Conservation (phyloP, 1,284 basidiomycete genomes). For the Psilocybe mexicana region DNA sequence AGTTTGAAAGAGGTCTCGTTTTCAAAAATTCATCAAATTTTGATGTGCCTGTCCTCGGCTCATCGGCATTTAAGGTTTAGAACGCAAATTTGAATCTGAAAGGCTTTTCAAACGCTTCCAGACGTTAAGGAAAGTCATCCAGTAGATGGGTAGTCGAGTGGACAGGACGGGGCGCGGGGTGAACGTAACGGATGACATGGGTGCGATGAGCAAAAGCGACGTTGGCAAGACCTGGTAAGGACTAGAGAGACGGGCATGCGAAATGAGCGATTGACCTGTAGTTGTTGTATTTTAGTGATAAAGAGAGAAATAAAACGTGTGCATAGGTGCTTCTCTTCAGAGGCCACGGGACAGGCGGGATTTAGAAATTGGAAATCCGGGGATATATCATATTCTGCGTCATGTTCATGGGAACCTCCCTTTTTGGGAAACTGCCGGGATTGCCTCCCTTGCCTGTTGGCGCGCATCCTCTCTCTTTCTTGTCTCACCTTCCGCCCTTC, state of each 20-base stretch:
- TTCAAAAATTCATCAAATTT: no score
- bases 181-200: no score
- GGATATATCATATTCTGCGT: constrained; percentile 3
- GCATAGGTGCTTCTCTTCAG: not conserved
- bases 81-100: no score
- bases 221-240: not conserved
- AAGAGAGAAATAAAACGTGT: not conserved
- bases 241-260: not conserved
- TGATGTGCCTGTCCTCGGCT: no score
- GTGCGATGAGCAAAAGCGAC: no score
- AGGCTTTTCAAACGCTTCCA: no score
- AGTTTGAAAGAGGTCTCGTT: no score
- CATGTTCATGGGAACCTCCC: constrained; percentile 4
- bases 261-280: not conserved
- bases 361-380: not conserved
- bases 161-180: no score
- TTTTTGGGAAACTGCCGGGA: constrained; percentile 1
- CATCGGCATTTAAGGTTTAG: no score
- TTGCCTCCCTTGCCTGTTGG: constrained; percentile 4
- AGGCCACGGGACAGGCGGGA: not conserved
- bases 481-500: not conserved
- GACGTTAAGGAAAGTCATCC: no score
- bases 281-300: constrained; percentile 1
- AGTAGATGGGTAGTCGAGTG: no score
- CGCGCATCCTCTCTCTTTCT: not conserved